phyloP scores from a whole-genome alignment of 2,329 filamentous ascomycete species.

The Colletotrichum sp. region DNA sequence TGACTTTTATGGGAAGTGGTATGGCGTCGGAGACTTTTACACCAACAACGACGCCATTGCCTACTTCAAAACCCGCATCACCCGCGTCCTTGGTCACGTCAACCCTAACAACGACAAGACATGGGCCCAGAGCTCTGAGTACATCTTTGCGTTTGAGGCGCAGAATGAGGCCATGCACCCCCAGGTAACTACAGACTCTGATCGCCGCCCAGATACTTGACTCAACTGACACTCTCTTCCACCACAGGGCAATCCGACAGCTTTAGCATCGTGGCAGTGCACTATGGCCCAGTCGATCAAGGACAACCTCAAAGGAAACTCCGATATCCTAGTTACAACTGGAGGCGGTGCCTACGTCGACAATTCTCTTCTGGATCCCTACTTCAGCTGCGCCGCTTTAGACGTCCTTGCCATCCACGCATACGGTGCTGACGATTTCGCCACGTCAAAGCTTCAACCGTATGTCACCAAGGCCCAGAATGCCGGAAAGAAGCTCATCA shows the following conservation, averaged over 20 bases:
- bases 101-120: conserved; percentile 20
- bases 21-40: conserved; percentile 20
- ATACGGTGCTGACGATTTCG: conserved; percentile 30
- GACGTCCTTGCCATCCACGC: conserved; percentile 29
- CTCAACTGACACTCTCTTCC: background rate
- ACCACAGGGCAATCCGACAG: conserved; percentile 21
- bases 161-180: conserved; percentile 28
- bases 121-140: conserved; percentile 24
- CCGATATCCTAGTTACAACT: conserved; percentile 23
- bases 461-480: conserved; percentile 29
- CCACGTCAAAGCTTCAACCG: conserved; percentile 23
- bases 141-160: conserved; percentile 28
- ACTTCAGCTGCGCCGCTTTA: conserved; percentile 17
- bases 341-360: conserved; percentile 24
- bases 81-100: conserved; percentile 17
- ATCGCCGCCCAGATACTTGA: background rate
- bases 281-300: conserved; percentile 27
- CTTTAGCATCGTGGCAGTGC: conserved; percentile 26
- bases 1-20: conserved; percentile 21
- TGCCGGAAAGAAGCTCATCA: conserved; percentile 35
- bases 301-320: conserved; percentile 22
- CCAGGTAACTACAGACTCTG: background rate
- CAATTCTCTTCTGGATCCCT: conserved; percentile 20
- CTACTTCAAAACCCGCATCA: conserved; percentile 19
- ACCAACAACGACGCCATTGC: background rate